Base-by-base conservation (phyloP, 1,284 basidiomycete species). In the Cutaneotrichosporon mucoides region DNA sequence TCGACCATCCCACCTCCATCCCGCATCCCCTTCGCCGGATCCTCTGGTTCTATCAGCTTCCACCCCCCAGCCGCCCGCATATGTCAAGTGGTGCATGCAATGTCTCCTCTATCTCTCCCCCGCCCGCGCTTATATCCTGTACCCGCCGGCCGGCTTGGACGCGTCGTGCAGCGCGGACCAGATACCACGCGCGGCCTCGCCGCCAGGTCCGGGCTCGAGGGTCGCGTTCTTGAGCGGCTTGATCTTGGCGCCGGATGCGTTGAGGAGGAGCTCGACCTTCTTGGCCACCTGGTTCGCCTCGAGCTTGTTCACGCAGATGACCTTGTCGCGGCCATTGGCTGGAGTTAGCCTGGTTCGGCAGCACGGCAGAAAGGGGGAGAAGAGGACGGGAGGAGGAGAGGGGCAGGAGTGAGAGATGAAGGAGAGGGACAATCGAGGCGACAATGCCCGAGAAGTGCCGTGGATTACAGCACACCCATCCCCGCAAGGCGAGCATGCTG, bases 271-370 rank as follows among this genome's bases (percentile, higher is more conserved):
- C 37, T 72, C 54, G 49, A 76, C 70, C 64, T 81, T 81, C 53
- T 72, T 67, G n/a, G 61, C 66, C 37, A 81, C 76, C 46, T 76
- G 68, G 54, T 72, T 68, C 9, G 71, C 67, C 43, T 76, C 73
- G 54, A 81, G 61, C 41, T 67, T 68, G 64, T 79, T 78, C 40
- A 81, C 77, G 67, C 78, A 80, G 57, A 81, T 79, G 56, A 79
- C 79, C 65, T 81, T 81, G 61, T 79, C 79, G 47, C 79, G 69
- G 37, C 79, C 79, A 61, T 80, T 80, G 55, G 76, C 80, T 81
- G 62, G 9, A 2, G 43, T 61, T 6, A 60, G 57, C 35, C 11
- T 8, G 43, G n/a, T 24, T 24, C 24, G 24, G 24, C 38, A 40
- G 16, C 45, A 13, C 44, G 44, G n/a, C 44, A 13, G n/a, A 24